Percentiles rank a stretch among this genome's conserved stretches.
Conservation (phyloP, 73 alveolate genomes). For the Durusdinium trenchii region DNA sequence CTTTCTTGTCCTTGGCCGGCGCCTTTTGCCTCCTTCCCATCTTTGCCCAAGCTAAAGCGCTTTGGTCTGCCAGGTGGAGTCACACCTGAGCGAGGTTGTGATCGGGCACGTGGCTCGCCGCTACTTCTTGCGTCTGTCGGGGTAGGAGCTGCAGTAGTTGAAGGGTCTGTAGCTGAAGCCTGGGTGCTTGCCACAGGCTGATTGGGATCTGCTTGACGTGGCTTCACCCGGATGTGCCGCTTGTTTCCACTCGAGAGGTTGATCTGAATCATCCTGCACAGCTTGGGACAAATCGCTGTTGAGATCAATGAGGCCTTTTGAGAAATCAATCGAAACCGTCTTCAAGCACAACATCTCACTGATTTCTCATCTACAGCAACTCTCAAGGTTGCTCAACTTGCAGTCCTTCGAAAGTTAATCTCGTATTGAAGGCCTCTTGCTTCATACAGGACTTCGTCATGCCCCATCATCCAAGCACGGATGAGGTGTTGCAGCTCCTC, state of each 20-base stretch:
- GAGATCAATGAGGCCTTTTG: no score
- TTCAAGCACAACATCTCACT: no score
- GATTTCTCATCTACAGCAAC: no score
- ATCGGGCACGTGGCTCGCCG: not conserved
- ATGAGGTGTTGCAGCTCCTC: slow-evolving; percentile 44
- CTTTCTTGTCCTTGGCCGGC: no score
- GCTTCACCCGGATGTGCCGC: slow-evolving; percentile 84
- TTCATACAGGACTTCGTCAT: slow-evolving; percentile 39
- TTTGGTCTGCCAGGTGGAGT: not conserved
- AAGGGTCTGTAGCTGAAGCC: not conserved
- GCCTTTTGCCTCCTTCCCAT: not conserved
- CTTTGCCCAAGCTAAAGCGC: slow-evolving; percentile 71
- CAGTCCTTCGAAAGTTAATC: slow-evolving; percentile 67
- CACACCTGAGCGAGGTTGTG: not conserved
- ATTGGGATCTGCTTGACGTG: not conserved
- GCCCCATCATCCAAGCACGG: slow-evolving; percentile 89
- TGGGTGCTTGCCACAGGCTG: not conserved
- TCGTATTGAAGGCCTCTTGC: slow-evolving; percentile 68
- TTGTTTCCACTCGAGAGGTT: slow-evolving; percentile 61
- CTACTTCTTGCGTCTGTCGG: not conserved
- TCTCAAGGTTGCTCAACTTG: not conserved
- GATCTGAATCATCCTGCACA: slow-evolving; percentile 22
- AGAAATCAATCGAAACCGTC: no score
- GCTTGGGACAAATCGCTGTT: not conserved
- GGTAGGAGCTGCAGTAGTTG: not conserved